Evolutionary conservation across 1,284 basidiomycete species (phyloP).

Genomic region (Chalciporus piperatoides): DNA sequence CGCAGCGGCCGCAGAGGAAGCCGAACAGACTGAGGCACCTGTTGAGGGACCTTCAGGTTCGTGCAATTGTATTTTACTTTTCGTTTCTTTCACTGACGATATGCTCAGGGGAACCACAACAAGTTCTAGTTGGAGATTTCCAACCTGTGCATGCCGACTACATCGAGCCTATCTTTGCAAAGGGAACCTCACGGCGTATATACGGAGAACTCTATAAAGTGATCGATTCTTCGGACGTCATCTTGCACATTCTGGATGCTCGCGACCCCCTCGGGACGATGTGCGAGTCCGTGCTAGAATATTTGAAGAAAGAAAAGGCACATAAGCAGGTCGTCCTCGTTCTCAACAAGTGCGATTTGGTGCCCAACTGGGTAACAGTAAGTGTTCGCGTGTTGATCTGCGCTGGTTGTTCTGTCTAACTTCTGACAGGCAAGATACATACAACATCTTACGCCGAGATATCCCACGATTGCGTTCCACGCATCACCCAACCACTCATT

Average conservation of each 20-base stretch:
- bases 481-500: constrained; percentile 99
- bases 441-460: constrained; percentile 90
- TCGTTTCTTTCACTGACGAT: constrained; percentile 23
- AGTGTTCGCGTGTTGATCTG: constrained; percentile 31
- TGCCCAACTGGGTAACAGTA: constrained; percentile 99
- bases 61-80: background rate
- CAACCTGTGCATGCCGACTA: constrained; percentile 68
- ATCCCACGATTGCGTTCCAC: constrained; percentile 97
- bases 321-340: constrained; percentile 97
- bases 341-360: constrained; percentile 98
- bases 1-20: constrained; percentile 42
- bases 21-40: constrained; percentile 11
- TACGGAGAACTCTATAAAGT: constrained; percentile 99
- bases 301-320: constrained; percentile 92
- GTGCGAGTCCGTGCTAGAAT: constrained; percentile 93
- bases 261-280: constrained; percentile 96
- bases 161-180: constrained; percentile 86
- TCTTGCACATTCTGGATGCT: constrained; percentile 95
- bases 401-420: background rate
- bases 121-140: constrained; percentile 26
- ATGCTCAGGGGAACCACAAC: constrained; percentile 12
- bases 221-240: constrained; percentile 96
- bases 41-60: constrained; percentile 18
- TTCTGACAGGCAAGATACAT: constrained; percentile 85
- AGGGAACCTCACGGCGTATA: constrained; percentile 91